These are phyloP conservation scores for Berberis thunbergii DNA, from an alignment of 164 flowering plant species.

Conservation along the genomic window DNA sequence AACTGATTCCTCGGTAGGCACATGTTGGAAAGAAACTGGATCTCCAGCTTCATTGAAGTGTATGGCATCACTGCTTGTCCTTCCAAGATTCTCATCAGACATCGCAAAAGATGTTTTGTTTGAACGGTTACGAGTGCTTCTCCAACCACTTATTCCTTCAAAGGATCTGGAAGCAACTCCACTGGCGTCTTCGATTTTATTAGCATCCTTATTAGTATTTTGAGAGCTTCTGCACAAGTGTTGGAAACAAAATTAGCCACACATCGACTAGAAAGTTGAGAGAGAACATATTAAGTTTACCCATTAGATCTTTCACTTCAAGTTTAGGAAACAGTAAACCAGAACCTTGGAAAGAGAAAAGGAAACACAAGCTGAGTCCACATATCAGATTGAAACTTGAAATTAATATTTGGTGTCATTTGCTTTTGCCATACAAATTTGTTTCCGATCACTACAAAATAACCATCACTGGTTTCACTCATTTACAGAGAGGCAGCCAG, in stretches of 20 bases:
- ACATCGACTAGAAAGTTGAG: neutral
- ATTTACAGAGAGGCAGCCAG: too few relatives aligned
- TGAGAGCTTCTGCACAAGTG: slow-evolving; percentile 19
- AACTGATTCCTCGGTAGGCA: slow-evolving; percentile 3
- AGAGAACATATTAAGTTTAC: neutral
- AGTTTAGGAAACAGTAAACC: too few relatives aligned
- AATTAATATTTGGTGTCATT: too few relatives aligned
- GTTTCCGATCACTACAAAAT: too few relatives aligned
- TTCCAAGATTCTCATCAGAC: slow-evolving; percentile 10
- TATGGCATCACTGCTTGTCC: slow-evolving; percentile 11
- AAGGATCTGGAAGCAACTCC: slow-evolving; percentile 9
- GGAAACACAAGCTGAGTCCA: too few relatives aligned
- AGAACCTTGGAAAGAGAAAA: too few relatives aligned
- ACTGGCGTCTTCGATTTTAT: slow-evolving; percentile 5
- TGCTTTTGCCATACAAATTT: too few relatives aligned
- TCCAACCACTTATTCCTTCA: slow-evolving; percentile 45
- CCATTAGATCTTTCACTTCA: neutral
- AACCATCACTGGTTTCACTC: too few relatives aligned
- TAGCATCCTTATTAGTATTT: slow-evolving; percentile 16
- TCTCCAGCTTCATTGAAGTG: slow-evolving; percentile 10
- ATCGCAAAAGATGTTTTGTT: slow-evolving; percentile 14
- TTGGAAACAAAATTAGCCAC: neutral
- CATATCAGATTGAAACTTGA: too few relatives aligned
- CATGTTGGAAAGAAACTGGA: slow-evolving; percentile 9
- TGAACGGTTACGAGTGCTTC: slow-evolving; percentile 37